phyloP scores from a whole-genome alignment of 2,329 filamentous ascomycete genomes.

The Calonectria pteridis region DNA sequence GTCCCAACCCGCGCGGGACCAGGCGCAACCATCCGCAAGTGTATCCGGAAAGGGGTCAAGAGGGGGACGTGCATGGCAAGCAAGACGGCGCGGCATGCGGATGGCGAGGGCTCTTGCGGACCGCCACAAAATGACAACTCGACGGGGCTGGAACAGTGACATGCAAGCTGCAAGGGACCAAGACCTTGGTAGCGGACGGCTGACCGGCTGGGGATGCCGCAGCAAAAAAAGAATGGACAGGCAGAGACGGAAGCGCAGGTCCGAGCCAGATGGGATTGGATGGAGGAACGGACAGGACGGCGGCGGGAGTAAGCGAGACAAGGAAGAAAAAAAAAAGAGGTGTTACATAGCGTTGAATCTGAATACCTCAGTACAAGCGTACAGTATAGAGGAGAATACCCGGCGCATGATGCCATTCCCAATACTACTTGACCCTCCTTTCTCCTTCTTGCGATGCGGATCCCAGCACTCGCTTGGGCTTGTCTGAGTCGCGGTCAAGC shows the following conservation, averaged over 20 bases:
- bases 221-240: constrained; percentile 12
- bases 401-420: constrained; percentile 27
- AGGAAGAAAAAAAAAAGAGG: constrained; percentile 16
- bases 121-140: constrained; percentile 19
- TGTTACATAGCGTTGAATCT: constrained; percentile 34
- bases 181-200: constrained; percentile 25
- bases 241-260: background rate
- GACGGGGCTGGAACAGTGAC: constrained; percentile 23
- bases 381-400: constrained; percentile 38
- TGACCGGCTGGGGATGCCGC: constrained; percentile 28
- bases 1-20: background rate
- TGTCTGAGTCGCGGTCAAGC: background rate
- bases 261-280: constrained; percentile 28
- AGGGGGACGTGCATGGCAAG: constrained; percentile 20
- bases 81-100: constrained; percentile 22
- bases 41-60: constrained; percentile 10
- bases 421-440: constrained; percentile 19
- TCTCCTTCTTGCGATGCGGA: background rate
- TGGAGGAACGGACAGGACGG: constrained; percentile 15
- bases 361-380: constrained; percentile 39
- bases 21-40: constrained; percentile 1
- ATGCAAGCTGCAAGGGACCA: constrained; percentile 45
- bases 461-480: background rate
- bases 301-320: constrained; percentile 4
- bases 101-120: constrained; percentile 13